Evolutionary conservation across 2,329 filamentous ascomycete species (phyloP).

Genomic region (Lachnellula occidentalis): DNA sequence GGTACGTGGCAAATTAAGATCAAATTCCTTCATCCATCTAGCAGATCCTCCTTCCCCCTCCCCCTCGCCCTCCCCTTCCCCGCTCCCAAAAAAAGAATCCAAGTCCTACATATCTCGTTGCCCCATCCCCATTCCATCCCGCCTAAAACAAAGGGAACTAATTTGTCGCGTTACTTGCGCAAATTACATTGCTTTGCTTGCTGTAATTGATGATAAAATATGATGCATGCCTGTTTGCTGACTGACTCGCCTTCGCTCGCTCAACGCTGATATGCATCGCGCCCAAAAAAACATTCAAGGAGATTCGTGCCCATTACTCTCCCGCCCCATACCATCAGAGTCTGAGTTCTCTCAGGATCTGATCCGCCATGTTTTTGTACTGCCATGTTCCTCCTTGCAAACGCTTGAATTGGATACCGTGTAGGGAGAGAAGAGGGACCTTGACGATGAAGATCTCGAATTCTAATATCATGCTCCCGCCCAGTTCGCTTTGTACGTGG

Average conservation of each 20-base stretch:
- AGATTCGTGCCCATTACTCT: neutral
- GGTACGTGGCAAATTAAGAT: neutral
- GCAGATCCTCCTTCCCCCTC: neutral
- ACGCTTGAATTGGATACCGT: constrained; percentile 98
- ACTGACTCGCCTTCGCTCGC: neutral
- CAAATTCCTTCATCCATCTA: neutral
- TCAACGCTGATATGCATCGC: neutral
- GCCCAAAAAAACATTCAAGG: neutral
- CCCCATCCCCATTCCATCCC: neutral
- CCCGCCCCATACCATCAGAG: constrained; percentile 44
- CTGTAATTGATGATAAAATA: neutral
- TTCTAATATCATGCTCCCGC: constrained; percentile 74
- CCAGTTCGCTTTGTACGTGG: constrained; percentile 84
- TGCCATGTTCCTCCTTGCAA: constrained; percentile 95
- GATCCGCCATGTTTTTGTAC: constrained; percentile 97
- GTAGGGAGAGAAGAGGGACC: constrained; percentile 83
- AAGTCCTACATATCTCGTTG: neutral
- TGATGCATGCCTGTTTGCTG: neutral
- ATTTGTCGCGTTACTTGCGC: neutral
- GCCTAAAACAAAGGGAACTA: neutral
- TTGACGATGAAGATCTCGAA: constrained; percentile 99
- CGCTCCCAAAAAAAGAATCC: neutral
- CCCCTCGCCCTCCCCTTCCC: no score
- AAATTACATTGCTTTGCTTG: neutral
- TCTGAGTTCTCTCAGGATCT: constrained; percentile 80